These are phyloP conservation scores for Austroboletus olivaceoglutinosus DNA, from an alignment of 1,284 basidiomycete genomes.

Conservation along the genomic window DNA sequence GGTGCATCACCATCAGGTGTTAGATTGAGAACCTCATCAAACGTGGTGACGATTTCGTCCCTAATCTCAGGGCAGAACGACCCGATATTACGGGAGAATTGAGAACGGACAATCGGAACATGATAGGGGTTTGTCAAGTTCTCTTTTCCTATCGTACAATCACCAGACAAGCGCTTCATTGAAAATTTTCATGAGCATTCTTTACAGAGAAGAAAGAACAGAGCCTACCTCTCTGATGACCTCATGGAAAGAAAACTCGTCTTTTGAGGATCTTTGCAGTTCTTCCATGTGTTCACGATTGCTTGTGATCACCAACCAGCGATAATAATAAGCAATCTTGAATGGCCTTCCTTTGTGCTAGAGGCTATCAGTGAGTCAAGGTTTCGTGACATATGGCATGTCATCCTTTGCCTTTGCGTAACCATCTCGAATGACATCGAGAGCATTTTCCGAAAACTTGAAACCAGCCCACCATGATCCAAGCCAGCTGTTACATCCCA, in stretches of 20 bases:
- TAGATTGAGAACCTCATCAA: constrained; percentile 26
- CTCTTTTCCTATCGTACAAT: constrained; percentile 32
- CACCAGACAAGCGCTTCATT: constrained; percentile 17
- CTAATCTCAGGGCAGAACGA: constrained; percentile 26
- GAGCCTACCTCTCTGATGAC: constrained; percentile 33
- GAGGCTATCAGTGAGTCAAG: not conserved
- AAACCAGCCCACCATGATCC: not conserved
- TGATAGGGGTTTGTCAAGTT: constrained; percentile 29
- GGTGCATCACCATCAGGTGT: constrained; percentile 17
- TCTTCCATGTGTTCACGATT: constrained; percentile 41
- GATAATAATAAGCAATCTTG: constrained; percentile 38
- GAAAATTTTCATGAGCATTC: not conserved
- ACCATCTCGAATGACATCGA: not conserved
- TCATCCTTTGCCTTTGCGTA: not conserved
- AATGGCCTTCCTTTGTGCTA: constrained; percentile 32
- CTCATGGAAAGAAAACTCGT: constrained; percentile 37
- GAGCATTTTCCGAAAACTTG: not conserved
- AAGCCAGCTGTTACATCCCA: not conserved
- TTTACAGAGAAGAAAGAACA: not conserved
- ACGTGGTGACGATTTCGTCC: constrained; percentile 34
- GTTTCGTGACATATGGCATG: not conserved
- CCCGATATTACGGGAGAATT: constrained; percentile 33
- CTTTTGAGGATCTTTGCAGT: constrained; percentile 38
- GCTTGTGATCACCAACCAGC: constrained; percentile 42
- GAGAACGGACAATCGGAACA: constrained; percentile 20